Evolutionary conservation across 495 filamentous ascomycete species (phyloP), one percentile per base, ranked within the genome.

Genomic region (Chlorociboria aeruginascens): DNA sequence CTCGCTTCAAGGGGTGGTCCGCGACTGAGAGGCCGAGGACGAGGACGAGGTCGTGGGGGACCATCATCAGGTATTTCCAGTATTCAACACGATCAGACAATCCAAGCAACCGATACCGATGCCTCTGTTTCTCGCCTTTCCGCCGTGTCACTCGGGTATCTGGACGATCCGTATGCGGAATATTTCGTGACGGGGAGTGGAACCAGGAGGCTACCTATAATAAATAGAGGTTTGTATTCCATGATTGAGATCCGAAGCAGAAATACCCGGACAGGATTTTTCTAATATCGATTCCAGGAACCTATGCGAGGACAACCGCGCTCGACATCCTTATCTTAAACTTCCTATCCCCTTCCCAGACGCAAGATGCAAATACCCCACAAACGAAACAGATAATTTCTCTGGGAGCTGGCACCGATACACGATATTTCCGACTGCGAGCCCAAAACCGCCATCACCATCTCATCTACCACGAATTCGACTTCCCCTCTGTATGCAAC

Each of bases 361-460:
- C 20, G 4, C 6, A 17, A 2, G 28, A 48, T 10, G 20, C 48
- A 8, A 33, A 14, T 12, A 48, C 58, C 28, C 44, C 32, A 17
- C 41, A 42, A 42, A 62, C 48, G 40, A 86, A 83, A 58, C 92
- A 98, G 58, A 90, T 98, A 43, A 77, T 97, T 45, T 96, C 89
- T 2, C 77, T 98, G 1, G 92, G 93, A 39, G 92, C 92, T 17
- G 92, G 92, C 13, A 89, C 90, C 7, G 92, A 98, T 57, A 98
- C 92, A 7, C 77, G 92, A 14, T 80, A 76, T 56, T 85, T 94
- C 51, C 81, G 87, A 17, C 69, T 89, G 36, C 30, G 46, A 54
- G 13, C 58, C 44, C 42, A 49, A 17, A 46, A 55, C 29, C 51
- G 45, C 29, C 45, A 52, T 37, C 20, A 44, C 50, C 61, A 68